Evolutionary conservation across 2,329 filamentous ascomycete genomes (phyloP), one percentile per base, ranked within the genome.

Genomic region (Atkinsonella hypoxylon): DNA sequence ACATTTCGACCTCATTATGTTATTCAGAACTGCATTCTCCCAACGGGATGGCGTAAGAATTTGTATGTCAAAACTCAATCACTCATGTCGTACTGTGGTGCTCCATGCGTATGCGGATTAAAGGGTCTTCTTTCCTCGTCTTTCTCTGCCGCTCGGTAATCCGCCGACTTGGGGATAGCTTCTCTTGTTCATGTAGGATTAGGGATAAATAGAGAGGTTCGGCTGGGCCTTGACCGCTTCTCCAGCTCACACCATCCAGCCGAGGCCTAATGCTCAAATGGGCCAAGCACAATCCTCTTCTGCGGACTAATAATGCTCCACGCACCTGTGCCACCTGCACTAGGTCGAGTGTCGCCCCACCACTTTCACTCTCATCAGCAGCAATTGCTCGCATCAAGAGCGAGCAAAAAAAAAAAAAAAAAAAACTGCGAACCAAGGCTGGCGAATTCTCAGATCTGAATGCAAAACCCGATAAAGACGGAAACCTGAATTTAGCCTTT

Each of bases 161-260:
- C 34, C 7, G 15, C 34, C 34, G 9, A 20, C 12, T 20, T 22
- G 40, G 17, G 18, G n/a, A 17, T 17, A 40, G 38, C 38, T 40
- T 42, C 11, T 18, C 9, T 22, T 42, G 5, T 22, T 42, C 40
- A 26, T 42, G 40, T 17, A 42, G 17, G 40, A 20, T 3, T 13
- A 30, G 3, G 15, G 42, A 31, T 30, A 36, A 15, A 36, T 12
- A 45, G n/a, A 32, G 48, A 32, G 20, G 13, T 51, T 51, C 13
- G 44, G 49, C 44, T 51, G 17, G 44, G 49, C 44, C 49, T 51
- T 51, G 49, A 51, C 49, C 49, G 49, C 49, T 46, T 44, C 44
- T 51, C 49, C 17, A 22, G 45, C n/a, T 42, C 26, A 36, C 10
- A 12, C 32, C 32, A 36, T 36, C 32, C 32, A 36, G 34, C 34